Evolutionary conservation across 257 asterid genomes (phyloP).

Genomic region (Scutellaria minor): DNA sequence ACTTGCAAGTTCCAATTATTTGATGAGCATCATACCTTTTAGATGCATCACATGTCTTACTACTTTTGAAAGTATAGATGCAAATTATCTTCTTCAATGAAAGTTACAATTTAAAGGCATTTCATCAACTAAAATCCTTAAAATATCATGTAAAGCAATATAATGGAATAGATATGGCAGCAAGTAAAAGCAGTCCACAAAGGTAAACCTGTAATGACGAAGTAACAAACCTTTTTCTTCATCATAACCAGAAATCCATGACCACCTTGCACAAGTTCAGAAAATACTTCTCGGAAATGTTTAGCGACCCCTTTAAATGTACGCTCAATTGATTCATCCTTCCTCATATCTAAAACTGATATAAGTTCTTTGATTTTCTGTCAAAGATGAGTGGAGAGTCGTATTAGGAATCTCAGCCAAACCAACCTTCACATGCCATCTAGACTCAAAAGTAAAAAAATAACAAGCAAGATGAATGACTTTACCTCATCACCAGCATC

Average conservation of each 20-base stretch:
- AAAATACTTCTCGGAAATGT: slow-evolving; percentile 95
- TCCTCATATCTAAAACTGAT: slow-evolving; percentile 92
- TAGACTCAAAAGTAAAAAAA: slow-evolving; percentile 18
- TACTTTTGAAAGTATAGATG: not conserved
- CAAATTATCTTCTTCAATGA: slow-evolving; percentile 9
- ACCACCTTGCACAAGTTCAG: slow-evolving; percentile 99
- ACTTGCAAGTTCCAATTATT: not conserved
- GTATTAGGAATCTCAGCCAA: slow-evolving; percentile 30
- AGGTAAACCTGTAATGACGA: slow-evolving; percentile 23
- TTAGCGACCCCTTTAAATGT: slow-evolving; percentile 97
- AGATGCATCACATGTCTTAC: not conserved
- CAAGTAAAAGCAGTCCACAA: slow-evolving; percentile 1
- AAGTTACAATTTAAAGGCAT: slow-evolving; percentile 13
- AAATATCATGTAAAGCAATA: slow-evolving; percentile 26
- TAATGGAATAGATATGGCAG: slow-evolving; percentile 22
- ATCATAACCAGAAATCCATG: slow-evolving; percentile 91
- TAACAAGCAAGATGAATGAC: slow-evolving; percentile 26
- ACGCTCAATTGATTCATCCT: slow-evolving; percentile 98
- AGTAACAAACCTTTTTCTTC: slow-evolving; percentile 87
- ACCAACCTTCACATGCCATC: slow-evolving; percentile 20
- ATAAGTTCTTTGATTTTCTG: slow-evolving; percentile 98
- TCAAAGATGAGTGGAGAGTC: slow-evolving; percentile 34
- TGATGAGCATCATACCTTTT: not conserved
- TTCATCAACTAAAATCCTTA: slow-evolving; percentile 14
- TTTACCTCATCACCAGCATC: slow-evolving; percentile 96